phyloP scores from a whole-genome alignment of 208 protist genomes.

The Zelonia costaricensis region DNA sequence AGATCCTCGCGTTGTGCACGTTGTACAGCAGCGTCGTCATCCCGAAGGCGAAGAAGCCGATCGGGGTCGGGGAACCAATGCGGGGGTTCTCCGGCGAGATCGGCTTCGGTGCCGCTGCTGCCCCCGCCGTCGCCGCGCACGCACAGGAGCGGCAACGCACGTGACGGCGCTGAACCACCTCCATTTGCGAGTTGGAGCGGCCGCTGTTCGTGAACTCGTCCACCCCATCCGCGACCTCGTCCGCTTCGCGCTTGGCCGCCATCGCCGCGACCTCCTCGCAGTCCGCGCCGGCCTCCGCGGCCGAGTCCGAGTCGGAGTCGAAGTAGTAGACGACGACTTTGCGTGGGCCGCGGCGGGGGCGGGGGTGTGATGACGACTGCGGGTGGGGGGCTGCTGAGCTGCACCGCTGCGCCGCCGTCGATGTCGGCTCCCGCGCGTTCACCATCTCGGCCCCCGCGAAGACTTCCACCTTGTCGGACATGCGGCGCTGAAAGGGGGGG shows the following conservation, averaged over 20 bases:
- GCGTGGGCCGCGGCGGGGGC: conserved; percentile 17
- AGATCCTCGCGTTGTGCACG: conserved; percentile 51
- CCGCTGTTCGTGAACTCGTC: conserved; percentile 4
- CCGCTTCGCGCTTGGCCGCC: not conserved
- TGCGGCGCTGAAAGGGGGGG: no score
- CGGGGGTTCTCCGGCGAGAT: conserved; percentile 25
- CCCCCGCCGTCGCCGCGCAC: not conserved
- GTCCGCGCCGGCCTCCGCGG: not conserved
- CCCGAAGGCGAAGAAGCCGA: conserved; percentile 66
- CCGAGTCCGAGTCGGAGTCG: conserved; percentile 13
- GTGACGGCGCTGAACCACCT: not conserved
- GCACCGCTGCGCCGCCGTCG: not conserved
- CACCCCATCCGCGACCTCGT: not conserved
- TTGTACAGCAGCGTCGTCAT: conserved; percentile 68
- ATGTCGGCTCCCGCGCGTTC: not conserved
- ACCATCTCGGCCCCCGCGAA: not conserved
- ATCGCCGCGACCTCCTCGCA: not conserved
- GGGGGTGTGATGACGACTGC: not conserved
- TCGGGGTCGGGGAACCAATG: conserved; percentile 36
- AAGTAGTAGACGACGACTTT: conserved; percentile 37
- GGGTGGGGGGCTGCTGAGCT: not conserved
- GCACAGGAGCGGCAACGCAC: conserved; percentile 4
- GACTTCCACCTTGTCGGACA: not conserved
- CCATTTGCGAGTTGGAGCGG: not conserved
- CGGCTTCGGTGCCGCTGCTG: not conserved